A percentile compares a stretch with the other conserved stretches of the same genome.
phyloP scores from a whole-genome alignment of 768 basidiomycete species.

The Stropharia rugosoannulata region DNA sequence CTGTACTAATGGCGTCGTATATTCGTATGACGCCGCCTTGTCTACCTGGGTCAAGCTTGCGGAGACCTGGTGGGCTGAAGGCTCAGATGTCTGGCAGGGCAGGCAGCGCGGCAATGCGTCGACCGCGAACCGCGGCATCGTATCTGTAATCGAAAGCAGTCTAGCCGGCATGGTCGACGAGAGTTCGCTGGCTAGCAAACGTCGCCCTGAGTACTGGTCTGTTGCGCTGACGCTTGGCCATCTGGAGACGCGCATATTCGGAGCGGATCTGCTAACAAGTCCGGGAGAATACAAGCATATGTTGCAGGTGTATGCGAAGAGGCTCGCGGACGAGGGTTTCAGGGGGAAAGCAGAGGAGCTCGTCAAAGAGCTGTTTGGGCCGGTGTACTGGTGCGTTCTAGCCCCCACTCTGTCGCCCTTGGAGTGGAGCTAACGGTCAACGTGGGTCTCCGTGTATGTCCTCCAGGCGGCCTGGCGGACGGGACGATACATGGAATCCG shows the following conservation, averaged over 20 bases:
- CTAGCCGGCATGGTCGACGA: constrained; percentile 36
- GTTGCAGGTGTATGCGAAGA: constrained; percentile 75
- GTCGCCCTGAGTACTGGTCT: constrained; percentile 77
- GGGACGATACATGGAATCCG: constrained; percentile 66
- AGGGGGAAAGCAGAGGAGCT: constrained; percentile 88
- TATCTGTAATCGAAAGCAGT: constrained; percentile 51
- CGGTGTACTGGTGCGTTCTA: constrained; percentile 77
- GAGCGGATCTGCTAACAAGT: constrained; percentile 75
- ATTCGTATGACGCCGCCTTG: constrained; percentile 74
- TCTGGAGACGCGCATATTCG: constrained; percentile 79
- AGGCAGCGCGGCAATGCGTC: constrained; percentile 51
- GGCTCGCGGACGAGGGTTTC: constrained; percentile 88
- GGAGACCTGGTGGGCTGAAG: constrained; percentile 83
- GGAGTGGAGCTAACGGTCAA: not conserved
- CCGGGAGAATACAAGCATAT: constrained; percentile 82
- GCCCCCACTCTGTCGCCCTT: not conserved
- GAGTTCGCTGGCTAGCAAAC: constrained; percentile 35
- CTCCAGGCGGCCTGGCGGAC: constrained; percentile 65
- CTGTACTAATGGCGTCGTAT: constrained; percentile 74
- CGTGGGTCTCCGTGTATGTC: constrained; percentile 10
- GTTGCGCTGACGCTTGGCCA: constrained; percentile 85
- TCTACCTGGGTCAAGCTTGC: constrained; percentile 72
- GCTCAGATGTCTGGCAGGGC: constrained; percentile 82
- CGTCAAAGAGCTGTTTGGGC: constrained; percentile 86
- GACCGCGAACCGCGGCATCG: constrained; percentile 46